Evolutionary conservation across 495 filamentous ascomycete genomes (phyloP).

Genomic region (Penicillium arizonense): DNA sequence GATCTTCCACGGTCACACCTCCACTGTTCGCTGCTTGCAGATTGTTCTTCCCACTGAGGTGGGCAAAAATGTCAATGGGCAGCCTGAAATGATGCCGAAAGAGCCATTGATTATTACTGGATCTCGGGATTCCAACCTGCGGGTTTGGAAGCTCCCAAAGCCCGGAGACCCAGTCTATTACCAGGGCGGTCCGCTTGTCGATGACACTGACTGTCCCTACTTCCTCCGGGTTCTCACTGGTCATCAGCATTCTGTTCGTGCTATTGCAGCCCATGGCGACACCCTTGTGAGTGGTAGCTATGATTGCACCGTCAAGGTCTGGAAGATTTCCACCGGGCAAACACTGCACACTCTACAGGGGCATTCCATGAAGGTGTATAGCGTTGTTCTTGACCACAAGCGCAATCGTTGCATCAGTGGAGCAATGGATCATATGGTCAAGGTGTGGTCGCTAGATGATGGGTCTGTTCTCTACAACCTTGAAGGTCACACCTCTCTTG

Average conservation of each 20-base stretch:
- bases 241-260: constrained; percentile 93
- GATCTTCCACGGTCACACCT: constrained; percentile 95
- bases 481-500: constrained; percentile 90
- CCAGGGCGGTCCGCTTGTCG: constrained; percentile 69
- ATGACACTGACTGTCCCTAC: constrained; percentile 87
- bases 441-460: constrained; percentile 96
- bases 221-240: constrained; percentile 86
- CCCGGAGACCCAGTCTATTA: constrained; percentile 70
- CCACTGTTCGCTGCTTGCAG: constrained; percentile 92
- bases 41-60: constrained; percentile 86
- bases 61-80: constrained; percentile 69
- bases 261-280: constrained; percentile 93
- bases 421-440: constrained; percentile 97
- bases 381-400: constrained; percentile 89
- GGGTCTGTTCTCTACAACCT: constrained; percentile 84
- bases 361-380: constrained; percentile 93
- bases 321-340: constrained; percentile 95
- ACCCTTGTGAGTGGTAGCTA: constrained; percentile 99
- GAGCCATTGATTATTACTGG: constrained; percentile 96
- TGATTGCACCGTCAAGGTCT: constrained; percentile 92
- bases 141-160: constrained; percentile 95
- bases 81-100: constrained; percentile 81
- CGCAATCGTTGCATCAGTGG: constrained; percentile 96
- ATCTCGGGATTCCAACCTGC: constrained; percentile 88
- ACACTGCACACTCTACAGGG: constrained; percentile 83